Conservation (phyloP, 495 filamentous ascomycete species). For the Rhypophila decipiens region DNA sequence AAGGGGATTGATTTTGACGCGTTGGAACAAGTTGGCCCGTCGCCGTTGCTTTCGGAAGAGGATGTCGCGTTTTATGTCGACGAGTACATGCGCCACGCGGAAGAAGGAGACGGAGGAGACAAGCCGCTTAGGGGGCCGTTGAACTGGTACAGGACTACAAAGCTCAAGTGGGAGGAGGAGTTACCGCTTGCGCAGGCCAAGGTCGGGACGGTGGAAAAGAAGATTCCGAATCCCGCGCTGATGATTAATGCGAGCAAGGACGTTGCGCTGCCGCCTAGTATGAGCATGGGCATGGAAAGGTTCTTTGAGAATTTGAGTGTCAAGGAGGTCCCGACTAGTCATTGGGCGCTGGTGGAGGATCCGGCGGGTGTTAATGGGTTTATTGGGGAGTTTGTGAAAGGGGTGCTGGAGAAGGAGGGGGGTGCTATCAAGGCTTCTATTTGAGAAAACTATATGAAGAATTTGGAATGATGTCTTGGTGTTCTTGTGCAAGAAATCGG, state of each 20-base stretch:
- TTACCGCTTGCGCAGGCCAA: slow-evolving; percentile 30
- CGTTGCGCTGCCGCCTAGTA: slow-evolving; percentile 54
- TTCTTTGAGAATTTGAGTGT: slow-evolving; percentile 54
- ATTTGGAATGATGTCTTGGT: no score
- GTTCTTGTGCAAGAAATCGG: no score
- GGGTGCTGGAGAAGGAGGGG: slow-evolving; percentile 10
- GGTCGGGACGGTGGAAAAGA: slow-evolving; percentile 5
- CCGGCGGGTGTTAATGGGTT: slow-evolving; percentile 45
- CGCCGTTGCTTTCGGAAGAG: slow-evolving; percentile 53
- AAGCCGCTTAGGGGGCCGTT: slow-evolving; percentile 57
- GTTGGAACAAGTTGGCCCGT: slow-evolving; percentile 45
- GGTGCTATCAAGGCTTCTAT: slow-evolving; percentile 18
- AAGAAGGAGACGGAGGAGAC: slow-evolving; percentile 54
- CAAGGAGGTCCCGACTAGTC: slow-evolving; percentile 52
- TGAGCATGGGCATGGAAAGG: slow-evolving; percentile 63
- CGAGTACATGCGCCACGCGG: no score
- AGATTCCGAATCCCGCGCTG: slow-evolving; percentile 61
- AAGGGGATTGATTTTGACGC: slow-evolving; percentile 49
- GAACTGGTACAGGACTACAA: slow-evolving; percentile 76
- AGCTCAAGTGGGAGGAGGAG: slow-evolving; percentile 75
- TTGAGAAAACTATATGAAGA: no score
- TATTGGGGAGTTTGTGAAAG: slow-evolving; percentile 32
- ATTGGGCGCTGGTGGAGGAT: slow-evolving; percentile 67
- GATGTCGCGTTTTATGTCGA: slow-evolving; percentile 72
- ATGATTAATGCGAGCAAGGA: slow-evolving; percentile 71